A percentile compares a stretch with the other conserved stretches of the same genome.
These are phyloP conservation scores for Trichothecium sympodiale DNA, from an alignment of 2,329 filamentous ascomycete genomes.

Conservation along the genomic window DNA sequence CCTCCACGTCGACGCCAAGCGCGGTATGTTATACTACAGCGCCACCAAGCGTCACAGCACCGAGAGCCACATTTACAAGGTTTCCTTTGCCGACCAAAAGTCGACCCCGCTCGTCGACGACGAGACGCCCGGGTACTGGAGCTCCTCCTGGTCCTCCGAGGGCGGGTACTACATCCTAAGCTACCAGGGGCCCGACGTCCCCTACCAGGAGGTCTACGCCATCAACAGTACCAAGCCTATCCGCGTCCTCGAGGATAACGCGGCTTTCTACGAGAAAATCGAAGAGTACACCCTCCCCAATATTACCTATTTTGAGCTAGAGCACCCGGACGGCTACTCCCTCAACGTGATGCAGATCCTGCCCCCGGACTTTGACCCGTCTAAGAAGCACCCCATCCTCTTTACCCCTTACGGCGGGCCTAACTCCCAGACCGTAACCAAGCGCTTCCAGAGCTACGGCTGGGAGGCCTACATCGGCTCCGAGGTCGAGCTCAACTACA, in stretches of 20 bases:
- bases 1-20: constrained; percentile 45
- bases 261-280: constrained; percentile 41
- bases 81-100: constrained; percentile 43
- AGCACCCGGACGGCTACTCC: constrained; percentile 48
- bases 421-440: constrained; percentile 48
- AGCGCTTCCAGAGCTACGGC: constrained; percentile 40
- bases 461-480: constrained; percentile 56
- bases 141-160: constrained; percentile 51
- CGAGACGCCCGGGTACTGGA: constrained; percentile 45
- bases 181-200: constrained; percentile 55
- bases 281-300: constrained; percentile 51
- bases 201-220: constrained; percentile 57
- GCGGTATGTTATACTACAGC: constrained; percentile 50
- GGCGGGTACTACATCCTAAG: constrained; percentile 55
- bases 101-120: constrained; percentile 53
- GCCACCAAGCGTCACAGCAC: constrained; percentile 56
- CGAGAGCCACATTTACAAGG: constrained; percentile 56
- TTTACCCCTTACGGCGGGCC: constrained; percentile 61
- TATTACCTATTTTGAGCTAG: constrained; percentile 51
- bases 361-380: constrained; percentile 50
- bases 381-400: constrained; percentile 54
- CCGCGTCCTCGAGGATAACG: constrained; percentile 49
- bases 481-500: constrained; percentile 56
- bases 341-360: constrained; percentile 56
- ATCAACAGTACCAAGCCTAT: constrained; percentile 43